These are phyloP conservation scores for Sparassis latifolia DNA, from an alignment of 1,284 basidiomycete species.

Conservation along the genomic window DNA sequence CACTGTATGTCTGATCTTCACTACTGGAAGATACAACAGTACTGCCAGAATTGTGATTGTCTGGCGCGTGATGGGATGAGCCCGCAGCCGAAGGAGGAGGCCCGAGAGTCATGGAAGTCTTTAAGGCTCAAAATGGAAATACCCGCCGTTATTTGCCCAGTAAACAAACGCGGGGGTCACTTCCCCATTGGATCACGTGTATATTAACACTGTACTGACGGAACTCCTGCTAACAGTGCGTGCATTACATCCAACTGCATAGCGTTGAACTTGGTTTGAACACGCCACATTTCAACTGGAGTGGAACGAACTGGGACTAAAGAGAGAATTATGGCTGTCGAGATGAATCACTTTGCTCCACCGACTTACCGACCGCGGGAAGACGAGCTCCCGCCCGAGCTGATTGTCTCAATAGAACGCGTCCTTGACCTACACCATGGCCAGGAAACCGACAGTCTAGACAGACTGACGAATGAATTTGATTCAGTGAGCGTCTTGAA, in stretches of 20 bases:
- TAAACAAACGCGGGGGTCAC: conserved; percentile 3
- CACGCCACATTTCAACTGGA: too few relatives aligned
- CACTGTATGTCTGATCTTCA: too few relatives aligned
- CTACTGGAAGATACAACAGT: too few relatives aligned
- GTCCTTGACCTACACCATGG: conserved; percentile 49
- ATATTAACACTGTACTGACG: too few relatives aligned
- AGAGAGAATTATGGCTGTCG: conserved; percentile 5
- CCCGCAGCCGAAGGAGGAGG: conserved; percentile 25
- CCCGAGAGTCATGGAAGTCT: conserved; percentile 18
- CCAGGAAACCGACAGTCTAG: conserved; percentile 45
- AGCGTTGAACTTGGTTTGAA: too few relatives aligned
- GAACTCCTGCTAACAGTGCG: too few relatives aligned
- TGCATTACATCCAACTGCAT: too few relatives aligned
- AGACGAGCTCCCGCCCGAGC: conserved; percentile 56
- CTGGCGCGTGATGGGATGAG: conserved; percentile 11
- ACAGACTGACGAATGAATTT: conserved; percentile 53
- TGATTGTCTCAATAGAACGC: conserved; percentile 61
- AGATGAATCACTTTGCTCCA: conserved; percentile 7
- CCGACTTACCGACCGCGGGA: conserved; percentile 17
- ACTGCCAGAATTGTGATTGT: neutral
- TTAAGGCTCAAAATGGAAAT: conserved; percentile 13
- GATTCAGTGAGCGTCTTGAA: conserved; percentile 58
- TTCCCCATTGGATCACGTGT: too few relatives aligned
- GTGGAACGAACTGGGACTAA: too few relatives aligned
- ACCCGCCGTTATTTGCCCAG: conserved; percentile 10